Evolutionary conservation across 2,329 filamentous ascomycete species (phyloP).

Genomic region (Leptosphaerulina australis): DNA sequence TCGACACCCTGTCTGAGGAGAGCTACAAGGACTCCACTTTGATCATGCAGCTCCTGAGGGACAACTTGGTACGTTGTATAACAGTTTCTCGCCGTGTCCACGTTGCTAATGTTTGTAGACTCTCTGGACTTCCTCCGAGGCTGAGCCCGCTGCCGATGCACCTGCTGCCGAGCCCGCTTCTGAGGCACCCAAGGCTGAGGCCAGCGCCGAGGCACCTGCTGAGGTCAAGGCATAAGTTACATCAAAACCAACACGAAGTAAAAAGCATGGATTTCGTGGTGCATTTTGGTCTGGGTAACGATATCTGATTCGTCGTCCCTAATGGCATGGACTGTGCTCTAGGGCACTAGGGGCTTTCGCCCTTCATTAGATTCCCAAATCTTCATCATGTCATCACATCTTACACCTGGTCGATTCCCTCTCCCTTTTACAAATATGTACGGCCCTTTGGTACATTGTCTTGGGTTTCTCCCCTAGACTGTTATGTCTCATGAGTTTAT

Average conservation of each 20-base stretch:
- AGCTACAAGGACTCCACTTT: conserved; percentile 99
- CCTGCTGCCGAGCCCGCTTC: conserved; percentile 62
- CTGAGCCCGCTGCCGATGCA: conserved; percentile 72
- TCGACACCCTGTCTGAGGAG: conserved; percentile 96
- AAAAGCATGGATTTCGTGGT: conserved; percentile 45
- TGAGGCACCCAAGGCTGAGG: conserved; percentile 54
- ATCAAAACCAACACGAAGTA: conserved; percentile 32
- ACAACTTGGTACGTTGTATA: conserved; percentile 74
- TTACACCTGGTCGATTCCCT: conserved; percentile 15
- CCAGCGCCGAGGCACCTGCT: conserved; percentile 49
- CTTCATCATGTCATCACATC: conserved; percentile 44
- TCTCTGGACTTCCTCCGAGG: conserved; percentile 98
- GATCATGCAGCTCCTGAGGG: conserved; percentile 97
- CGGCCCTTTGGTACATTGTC: conserved; percentile 20
- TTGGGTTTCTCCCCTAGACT: conserved; percentile 22
- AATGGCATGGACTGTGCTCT: conserved; percentile 40
- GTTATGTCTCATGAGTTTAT: conserved; percentile 32
- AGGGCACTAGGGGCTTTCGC: conserved; percentile 40
- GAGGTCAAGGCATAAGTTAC: conserved; percentile 66
- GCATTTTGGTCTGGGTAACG: conserved; percentile 42
- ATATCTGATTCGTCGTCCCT: conserved; percentile 39
- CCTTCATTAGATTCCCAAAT: conserved; percentile 49
- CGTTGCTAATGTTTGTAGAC: conserved; percentile 63
- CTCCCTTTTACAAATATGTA: conserved; percentile 19
- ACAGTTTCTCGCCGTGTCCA: too few relatives aligned